These are phyloP conservation scores for Panaeolus papilionaceus DNA, from an alignment of 768 basidiomycete genomes.

Conservation along the genomic window DNA sequence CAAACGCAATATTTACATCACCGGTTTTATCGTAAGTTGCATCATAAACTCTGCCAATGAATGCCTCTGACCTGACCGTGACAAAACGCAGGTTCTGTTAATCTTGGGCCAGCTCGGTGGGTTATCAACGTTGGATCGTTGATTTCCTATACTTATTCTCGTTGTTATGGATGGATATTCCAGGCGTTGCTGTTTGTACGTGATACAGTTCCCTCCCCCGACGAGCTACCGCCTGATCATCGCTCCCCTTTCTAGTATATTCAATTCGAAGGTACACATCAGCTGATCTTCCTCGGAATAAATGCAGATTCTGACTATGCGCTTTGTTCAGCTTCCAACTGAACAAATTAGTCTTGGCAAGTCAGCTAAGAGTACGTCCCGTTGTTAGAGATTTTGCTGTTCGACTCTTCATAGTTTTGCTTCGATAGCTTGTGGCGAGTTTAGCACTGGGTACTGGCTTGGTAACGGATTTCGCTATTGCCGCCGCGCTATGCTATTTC, in stretches of 20 bases:
- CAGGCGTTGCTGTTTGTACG: slow-evolving; percentile 11
- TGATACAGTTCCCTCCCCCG: background rate
- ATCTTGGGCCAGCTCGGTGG: slow-evolving; percentile 45
- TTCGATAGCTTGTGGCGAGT: slow-evolving; percentile 50
- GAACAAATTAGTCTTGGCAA: slow-evolving; percentile 37
- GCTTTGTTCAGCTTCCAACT: slow-evolving; percentile 39
- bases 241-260: slow-evolving; percentile 39
- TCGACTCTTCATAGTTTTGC: background rate
- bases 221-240: background rate
- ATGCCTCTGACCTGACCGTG: slow-evolving; percentile 1
- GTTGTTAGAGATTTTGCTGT: background rate
- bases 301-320: background rate
- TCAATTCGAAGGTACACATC: slow-evolving; percentile 48
- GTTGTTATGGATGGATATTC: background rate
- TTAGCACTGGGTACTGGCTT: slow-evolving; percentile 56
- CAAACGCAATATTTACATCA: slow-evolving; percentile 53
- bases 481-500: slow-evolving; percentile 58
- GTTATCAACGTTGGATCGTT: background rate
- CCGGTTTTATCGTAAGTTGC: slow-evolving; percentile 49
- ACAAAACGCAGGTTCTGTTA: slow-evolving; percentile 41
- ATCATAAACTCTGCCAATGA: background rate
- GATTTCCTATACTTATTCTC: background rate
- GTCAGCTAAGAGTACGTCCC: slow-evolving; percentile 45
- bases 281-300: background rate
- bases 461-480: slow-evolving; percentile 56